phyloP scores from a whole-genome alignment of 139 green algal genomes.

The Coelastrella sp. region DNA sequence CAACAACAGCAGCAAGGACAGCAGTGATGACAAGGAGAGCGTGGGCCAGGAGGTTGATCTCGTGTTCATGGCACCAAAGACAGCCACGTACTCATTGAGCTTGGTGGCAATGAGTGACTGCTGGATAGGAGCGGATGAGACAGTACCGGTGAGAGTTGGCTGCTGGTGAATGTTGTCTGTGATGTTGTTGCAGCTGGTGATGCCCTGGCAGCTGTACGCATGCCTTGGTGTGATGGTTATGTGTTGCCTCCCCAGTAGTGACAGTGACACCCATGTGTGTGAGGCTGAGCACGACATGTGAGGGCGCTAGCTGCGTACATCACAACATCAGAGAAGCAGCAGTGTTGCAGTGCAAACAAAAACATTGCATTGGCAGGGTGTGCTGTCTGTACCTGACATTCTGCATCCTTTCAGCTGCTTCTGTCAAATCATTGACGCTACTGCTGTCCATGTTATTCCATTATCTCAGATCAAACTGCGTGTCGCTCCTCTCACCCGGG shows the following conservation, averaged over 20 bases:
- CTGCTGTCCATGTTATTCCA: not conserved
- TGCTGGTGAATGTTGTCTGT: no score
- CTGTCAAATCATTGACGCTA: no score
- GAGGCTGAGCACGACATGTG: no score
- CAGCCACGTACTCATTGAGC: conserved; percentile 79
- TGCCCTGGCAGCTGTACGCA: not conserved
- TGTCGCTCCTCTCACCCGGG: conserved; percentile 21
- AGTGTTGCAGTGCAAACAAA: no score
- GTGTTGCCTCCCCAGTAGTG: no score
- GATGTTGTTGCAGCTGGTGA: not conserved
- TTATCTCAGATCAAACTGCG: conserved; percentile 44
- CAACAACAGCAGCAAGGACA: conserved; percentile 47
- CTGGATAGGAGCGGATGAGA: conserved; percentile 87
- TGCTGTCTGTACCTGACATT: no score
- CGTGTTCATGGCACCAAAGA: conserved; percentile 68
- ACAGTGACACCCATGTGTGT: no score
- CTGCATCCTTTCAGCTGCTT: no score
- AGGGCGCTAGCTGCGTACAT: no score
- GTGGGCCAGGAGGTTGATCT: conserved; percentile 80
- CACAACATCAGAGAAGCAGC: no score
- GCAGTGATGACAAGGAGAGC: not conserved
- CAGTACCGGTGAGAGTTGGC: conserved; percentile 56
- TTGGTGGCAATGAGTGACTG: conserved; percentile 82
- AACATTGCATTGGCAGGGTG: no score
- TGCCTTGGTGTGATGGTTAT: no score